Evolutionary conservation across 768 basidiomycete species (phyloP).

Genomic region (Boletus subcaerulescens): DNA sequence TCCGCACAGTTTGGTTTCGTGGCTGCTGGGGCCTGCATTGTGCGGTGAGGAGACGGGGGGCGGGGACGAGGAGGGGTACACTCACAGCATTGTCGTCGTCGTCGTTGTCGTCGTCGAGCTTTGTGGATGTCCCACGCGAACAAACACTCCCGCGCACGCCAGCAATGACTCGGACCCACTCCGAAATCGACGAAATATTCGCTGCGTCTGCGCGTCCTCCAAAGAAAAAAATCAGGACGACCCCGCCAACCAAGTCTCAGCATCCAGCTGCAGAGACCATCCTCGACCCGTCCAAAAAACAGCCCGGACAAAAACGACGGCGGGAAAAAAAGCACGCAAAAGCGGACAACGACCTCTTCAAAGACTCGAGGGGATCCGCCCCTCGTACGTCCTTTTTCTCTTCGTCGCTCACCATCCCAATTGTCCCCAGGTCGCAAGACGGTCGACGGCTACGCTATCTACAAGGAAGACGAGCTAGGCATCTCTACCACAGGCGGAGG

Average conservation of each 20-base stretch:
- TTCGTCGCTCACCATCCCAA: constrained; percentile 9
- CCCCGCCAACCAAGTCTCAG: background rate
- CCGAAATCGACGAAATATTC: constrained; percentile 88
- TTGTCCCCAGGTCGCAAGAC: constrained; percentile 62
- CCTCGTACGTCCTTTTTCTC: constrained; percentile 49
- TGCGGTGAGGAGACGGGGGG: background rate
- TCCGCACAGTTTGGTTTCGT: constrained; percentile 23
- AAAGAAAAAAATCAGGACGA: constrained; percentile 39
- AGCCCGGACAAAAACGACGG: constrained; percentile 32
- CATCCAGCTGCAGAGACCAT: constrained; percentile 50
- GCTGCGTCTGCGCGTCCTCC: constrained; percentile 41
- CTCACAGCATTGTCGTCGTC: constrained; percentile 34
- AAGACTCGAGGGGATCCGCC: constrained; percentile 72
- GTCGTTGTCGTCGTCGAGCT: constrained; percentile 20
- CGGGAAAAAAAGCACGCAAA: constrained; percentile 27
- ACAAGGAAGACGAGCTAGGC: constrained; percentile 81
- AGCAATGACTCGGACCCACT: constrained; percentile 41
- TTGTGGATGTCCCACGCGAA: constrained; percentile 16
- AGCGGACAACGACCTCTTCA: constrained; percentile 50
- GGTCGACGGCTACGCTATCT: constrained; percentile 75
- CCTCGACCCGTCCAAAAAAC: constrained; percentile 55
- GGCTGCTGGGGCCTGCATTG: constrained; percentile 41
- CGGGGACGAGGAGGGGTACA: background rate
- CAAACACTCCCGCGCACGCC: constrained; percentile 12
- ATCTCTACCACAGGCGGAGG: constrained; percentile 69